Evolutionary conservation across 257 asterid species (phyloP).

Genomic region (Eustoma russellianum): DNA sequence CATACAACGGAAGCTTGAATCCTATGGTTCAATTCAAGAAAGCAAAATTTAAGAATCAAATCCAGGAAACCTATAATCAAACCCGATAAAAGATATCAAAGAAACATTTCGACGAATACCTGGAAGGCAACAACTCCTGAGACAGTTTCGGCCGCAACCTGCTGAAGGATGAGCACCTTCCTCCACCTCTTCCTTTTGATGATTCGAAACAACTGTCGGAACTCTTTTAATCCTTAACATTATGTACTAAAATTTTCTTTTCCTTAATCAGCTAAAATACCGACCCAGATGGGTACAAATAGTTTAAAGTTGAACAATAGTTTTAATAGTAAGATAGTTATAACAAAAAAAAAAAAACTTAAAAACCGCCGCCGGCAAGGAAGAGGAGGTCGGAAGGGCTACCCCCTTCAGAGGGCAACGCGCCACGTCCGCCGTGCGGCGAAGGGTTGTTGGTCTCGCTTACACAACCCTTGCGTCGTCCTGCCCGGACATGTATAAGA

Average conservation of each 20-base stretch:
- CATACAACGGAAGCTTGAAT: constrained; percentile 71
- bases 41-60: constrained; percentile 2
- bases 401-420: constrained; percentile 98
- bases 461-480: constrained; percentile 72
- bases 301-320: neutral
- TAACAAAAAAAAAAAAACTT: neutral
- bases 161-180: constrained; percentile 29
- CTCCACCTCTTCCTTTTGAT: constrained; percentile 69
- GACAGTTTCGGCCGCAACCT: constrained; percentile 83
- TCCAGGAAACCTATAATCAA: neutral
- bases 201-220: constrained; percentile 79
- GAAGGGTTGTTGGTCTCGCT: constrained; percentile 64
- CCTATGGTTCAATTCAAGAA: constrained; percentile 26
- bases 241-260: constrained; percentile 14
- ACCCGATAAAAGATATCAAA: neutral
- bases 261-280: neutral
- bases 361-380: constrained; percentile 93
- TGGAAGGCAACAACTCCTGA: constrained; percentile 71
- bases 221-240: constrained; percentile 70
- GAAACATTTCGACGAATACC: constrained; percentile 20
- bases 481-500: constrained; percentile 46
- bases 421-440: constrained; percentile 99
- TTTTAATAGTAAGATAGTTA: neutral
- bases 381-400: constrained; percentile 96
- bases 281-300: neutral